A percentile compares a stretch with the other conserved stretches of the same genome.
Evolutionary conservation across 2,329 filamentous ascomycete species (phyloP).

Genomic region (Cordyceps pruinosa): DNA sequence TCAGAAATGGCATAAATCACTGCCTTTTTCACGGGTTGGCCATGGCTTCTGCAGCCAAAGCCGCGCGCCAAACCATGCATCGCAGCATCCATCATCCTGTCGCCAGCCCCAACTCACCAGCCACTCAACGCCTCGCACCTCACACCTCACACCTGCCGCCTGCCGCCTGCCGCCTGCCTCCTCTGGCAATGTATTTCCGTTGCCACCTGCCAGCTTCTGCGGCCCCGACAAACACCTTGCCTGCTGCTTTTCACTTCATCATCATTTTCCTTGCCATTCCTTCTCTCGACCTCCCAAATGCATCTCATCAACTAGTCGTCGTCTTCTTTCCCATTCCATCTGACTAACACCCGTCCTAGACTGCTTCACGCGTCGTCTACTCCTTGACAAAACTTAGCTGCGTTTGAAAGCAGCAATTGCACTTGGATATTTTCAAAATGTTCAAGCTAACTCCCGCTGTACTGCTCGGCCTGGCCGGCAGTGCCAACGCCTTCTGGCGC

Average conservation of each 20-base stretch:
- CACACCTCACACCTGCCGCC: not conserved
- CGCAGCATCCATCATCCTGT: too few species aligned
- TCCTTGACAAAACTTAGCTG: constrained; percentile 21
- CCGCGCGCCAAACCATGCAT: not conserved
- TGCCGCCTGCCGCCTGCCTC: not conserved
- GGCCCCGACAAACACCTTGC: not conserved
- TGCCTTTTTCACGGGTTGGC: not conserved
- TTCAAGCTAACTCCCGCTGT: constrained; percentile 27
- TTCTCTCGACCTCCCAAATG: not conserved
- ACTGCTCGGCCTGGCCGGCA: constrained; percentile 27
- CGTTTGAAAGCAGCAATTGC: constrained; percentile 15
- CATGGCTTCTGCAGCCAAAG: not conserved
- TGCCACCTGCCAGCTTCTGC: not conserved
- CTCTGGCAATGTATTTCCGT: not conserved
- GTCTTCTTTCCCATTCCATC: not conserved
- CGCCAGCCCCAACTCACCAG: not conserved
- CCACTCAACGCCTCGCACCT: constrained; percentile 9
- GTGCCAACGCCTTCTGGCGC: constrained; percentile 72
- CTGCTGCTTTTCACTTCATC: constrained; percentile 12
- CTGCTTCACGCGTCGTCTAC: constrained; percentile 29
- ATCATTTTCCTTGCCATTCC: constrained; percentile 10
- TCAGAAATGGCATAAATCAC: not conserved
- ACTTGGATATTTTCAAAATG: constrained; percentile 26
- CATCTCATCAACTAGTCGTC: not conserved
- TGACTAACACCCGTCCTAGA: constrained; percentile 19